Evolutionary conservation across 176 grass and related monocot species (phyloP).

Genomic region (Phoenix roebelenii): DNA sequence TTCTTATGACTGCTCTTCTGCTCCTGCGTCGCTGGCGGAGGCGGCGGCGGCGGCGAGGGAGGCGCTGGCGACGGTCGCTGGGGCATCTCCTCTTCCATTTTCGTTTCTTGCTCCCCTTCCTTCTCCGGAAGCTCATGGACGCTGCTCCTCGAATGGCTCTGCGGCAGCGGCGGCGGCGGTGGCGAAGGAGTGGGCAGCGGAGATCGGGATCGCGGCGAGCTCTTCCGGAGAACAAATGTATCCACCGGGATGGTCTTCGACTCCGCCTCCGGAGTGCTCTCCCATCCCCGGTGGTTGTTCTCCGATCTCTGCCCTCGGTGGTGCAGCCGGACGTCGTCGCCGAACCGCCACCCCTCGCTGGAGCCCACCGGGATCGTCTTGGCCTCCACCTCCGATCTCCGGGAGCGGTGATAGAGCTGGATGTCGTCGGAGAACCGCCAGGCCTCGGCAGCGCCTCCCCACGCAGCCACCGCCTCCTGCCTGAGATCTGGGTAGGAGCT

Average conservation of each 20-base stretch:
- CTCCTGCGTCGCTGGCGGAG: constrained; percentile 6
- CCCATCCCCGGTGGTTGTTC: constrained; percentile 8
- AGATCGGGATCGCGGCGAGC: constrained; percentile 10
- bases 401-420: constrained; percentile 34
- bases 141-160: constrained; percentile 7
- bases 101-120: constrained; percentile 23
- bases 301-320: neutral
- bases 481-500: constrained; percentile 83
- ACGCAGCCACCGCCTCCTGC: constrained; percentile 35
- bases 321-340: constrained; percentile 59
- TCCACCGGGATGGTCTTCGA: constrained; percentile 49
- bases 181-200: neutral
- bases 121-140: constrained; percentile 34
- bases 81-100: neutral
- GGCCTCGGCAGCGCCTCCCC: constrained; percentile 24
- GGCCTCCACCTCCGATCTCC: constrained; percentile 18
- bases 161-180: no score
- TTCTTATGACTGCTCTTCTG: constrained; percentile 58
- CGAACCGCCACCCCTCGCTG: constrained; percentile 37
- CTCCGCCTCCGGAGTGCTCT: neutral
- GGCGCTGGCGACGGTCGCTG: constrained; percentile 1
- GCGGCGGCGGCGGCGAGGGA: constrained; percentile 33
- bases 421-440: constrained; percentile 67
- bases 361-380: constrained; percentile 10
- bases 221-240: constrained; percentile 38